A percentile compares a stretch with the other conserved stretches of the same genome.
phyloP scores from a whole-genome alignment of 1,284 basidiomycete genomes.

The Exsudoporus floridanus region DNA sequence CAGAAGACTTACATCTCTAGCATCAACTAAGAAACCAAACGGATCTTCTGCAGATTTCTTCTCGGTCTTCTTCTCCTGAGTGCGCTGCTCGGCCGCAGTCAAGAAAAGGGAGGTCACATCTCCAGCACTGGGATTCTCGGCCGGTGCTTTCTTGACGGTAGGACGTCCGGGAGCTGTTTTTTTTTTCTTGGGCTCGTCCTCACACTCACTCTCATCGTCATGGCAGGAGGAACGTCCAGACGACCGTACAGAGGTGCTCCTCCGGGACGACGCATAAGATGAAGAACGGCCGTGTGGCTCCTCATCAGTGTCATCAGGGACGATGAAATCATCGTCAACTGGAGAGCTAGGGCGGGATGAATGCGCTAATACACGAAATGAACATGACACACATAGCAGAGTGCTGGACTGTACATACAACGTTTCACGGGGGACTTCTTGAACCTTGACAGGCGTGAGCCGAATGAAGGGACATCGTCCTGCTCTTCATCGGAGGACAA shows the following conservation, averaged over 20 bases:
- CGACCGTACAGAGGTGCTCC: constrained; percentile 44
- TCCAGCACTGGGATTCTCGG: constrained; percentile 16
- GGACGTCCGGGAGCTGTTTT: constrained; percentile 33
- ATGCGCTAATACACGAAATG: constrained; percentile 32
- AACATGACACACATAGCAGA: constrained; percentile 1
- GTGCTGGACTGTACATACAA: constrained; percentile 35
- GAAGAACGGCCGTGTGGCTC: constrained; percentile 44
- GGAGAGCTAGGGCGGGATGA: constrained; percentile 33
- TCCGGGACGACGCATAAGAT: constrained; percentile 42
- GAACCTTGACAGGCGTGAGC: constrained; percentile 59
- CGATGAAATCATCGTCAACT: constrained; percentile 65
- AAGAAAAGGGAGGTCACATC: constrained; percentile 54
- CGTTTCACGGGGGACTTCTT: constrained; percentile 59
- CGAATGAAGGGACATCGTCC: constrained; percentile 47
- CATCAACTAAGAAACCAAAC: constrained; percentile 79
- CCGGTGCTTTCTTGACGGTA: constrained; percentile 28
- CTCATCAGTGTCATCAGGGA: constrained; percentile 57
- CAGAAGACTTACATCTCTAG: constrained; percentile 61
- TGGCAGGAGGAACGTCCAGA: constrained; percentile 30
- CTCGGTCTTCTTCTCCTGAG: constrained; percentile 74
- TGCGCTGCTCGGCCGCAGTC: constrained; percentile 83
- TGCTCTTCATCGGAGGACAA: constrained; percentile 46
- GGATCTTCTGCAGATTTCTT: constrained; percentile 82
- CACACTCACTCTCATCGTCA: constrained; percentile 31
- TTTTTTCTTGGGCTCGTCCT: constrained; percentile 39